Conservation (phyloP, 1,139 yeast genomes). For the Petasospora rhodanensis region DNA sequence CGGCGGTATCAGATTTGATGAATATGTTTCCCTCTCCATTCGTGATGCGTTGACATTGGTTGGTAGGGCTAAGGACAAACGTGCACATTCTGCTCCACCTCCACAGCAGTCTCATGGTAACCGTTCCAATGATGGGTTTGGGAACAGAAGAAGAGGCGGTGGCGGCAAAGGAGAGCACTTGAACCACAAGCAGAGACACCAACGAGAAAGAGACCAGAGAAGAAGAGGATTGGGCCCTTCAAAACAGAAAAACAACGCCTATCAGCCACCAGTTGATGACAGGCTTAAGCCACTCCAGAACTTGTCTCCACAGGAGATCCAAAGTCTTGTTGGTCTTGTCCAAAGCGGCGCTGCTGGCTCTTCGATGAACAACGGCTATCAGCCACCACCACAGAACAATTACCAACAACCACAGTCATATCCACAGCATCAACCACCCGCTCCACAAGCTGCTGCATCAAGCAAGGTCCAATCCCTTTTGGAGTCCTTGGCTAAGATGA, state of each 20-base stretch:
- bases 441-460: slow-evolving; percentile 7
- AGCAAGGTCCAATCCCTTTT: slow-evolving; percentile 33
- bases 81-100: slow-evolving; percentile 4
- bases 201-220: no score
- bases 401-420: slow-evolving; percentile 19
- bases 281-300: no score
- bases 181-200: no score
- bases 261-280: no score
- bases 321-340: not conserved
- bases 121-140: no score
- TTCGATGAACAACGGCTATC: slow-evolving; percentile 5
- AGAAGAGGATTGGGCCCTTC: no score
- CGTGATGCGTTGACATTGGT: slow-evolving; percentile 57
- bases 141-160: no score
- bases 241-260: no score
- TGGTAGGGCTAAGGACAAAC: slow-evolving; percentile 31
- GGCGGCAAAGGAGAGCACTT: no score
- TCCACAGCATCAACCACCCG: no score
- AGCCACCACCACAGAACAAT: slow-evolving; percentile 4
- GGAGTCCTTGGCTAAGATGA: slow-evolving; percentile 32
- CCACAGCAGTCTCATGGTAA: not conserved
- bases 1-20: slow-evolving; percentile 76
- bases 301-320: no score
- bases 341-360: slow-evolving; percentile 8
- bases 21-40: slow-evolving; percentile 64